Conservation (phyloP, 2,329 filamentous ascomycete genomes). For the Penicillium frequentans region DNA sequence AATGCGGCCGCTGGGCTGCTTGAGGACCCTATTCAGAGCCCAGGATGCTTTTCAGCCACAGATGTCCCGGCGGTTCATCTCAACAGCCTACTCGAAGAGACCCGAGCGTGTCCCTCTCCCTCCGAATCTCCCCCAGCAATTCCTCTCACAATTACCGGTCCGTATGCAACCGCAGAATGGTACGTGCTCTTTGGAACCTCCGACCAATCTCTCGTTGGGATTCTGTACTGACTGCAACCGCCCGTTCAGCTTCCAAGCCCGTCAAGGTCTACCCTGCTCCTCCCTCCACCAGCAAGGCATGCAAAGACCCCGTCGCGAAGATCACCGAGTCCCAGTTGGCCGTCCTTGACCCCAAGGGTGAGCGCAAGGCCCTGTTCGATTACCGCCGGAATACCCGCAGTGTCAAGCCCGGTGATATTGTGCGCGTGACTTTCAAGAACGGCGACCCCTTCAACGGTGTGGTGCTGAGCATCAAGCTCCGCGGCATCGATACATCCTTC, state of each 20-base stretch:
- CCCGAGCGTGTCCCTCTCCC: conserved; percentile 43
- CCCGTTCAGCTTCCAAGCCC: conserved; percentile 44
- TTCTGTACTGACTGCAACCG: neutral
- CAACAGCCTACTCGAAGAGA: conserved; percentile 48
- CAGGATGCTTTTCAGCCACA: conserved; percentile 58
- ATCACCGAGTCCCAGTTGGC: conserved; percentile 69
- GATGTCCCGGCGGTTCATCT: conserved; percentile 49
- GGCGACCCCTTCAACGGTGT: conserved; percentile 90
- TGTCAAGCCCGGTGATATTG: conserved; percentile 82
- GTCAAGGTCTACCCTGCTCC: conserved; percentile 56
- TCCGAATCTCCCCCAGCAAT: conserved; percentile 41
- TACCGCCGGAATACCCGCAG: conserved; percentile 70
- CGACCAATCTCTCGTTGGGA: too few species aligned
- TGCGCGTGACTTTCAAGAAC: conserved; percentile 82
- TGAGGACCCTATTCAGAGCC: conserved; percentile 59
- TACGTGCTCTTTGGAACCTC: conserved; percentile 19
- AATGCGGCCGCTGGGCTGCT: conserved; percentile 68
- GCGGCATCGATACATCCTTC: conserved; percentile 87
- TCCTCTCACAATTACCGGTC: conserved; percentile 43
- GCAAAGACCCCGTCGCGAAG: conserved; percentile 64
- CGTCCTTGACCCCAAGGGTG: conserved; percentile 79
- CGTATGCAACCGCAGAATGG: conserved; percentile 39
- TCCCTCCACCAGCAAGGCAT: conserved; percentile 33
- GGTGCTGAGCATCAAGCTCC: conserved; percentile 79
- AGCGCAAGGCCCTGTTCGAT: conserved; percentile 78